Percentiles rank a stretch among this genome's conserved stretches.
These are phyloP conservation scores for Salix suchowensis DNA, from an alignment of 345 rosid species.

Conservation along the genomic window DNA sequence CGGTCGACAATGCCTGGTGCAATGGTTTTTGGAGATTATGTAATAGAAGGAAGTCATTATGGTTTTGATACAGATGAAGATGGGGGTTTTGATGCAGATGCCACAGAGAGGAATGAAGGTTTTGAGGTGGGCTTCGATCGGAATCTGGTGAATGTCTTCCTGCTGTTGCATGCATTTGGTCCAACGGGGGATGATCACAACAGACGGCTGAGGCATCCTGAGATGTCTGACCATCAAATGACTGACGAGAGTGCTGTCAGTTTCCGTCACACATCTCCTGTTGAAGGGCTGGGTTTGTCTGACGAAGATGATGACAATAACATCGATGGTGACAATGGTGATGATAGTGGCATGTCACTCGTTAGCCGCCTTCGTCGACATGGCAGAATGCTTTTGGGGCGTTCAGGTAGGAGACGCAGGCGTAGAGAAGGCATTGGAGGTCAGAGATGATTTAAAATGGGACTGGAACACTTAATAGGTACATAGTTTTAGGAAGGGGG, in stretches of 20 bases:
- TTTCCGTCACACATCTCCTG: constrained; percentile 18
- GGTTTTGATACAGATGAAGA: constrained; percentile 49
- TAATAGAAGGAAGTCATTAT: constrained; percentile 56
- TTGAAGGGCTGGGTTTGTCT: constrained; percentile 33
- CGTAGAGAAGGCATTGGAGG: constrained; percentile 45
- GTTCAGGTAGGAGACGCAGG: constrained; percentile 75
- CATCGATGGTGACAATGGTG: constrained; percentile 19
- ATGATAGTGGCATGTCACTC: constrained; percentile 40
- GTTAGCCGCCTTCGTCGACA: constrained; percentile 64
- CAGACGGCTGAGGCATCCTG: constrained; percentile 41
- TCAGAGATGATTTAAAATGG: constrained; percentile 11
- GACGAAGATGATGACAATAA: constrained; percentile 39
- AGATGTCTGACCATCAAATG: constrained; percentile 21
- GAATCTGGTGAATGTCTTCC: constrained; percentile 57
- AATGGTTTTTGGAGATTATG: constrained; percentile 79
- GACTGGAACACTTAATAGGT: background rate
- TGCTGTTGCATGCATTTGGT: constrained; percentile 74
- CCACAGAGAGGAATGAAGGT: constrained; percentile 32
- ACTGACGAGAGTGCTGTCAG: constrained; percentile 33
- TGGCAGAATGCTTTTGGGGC: constrained; percentile 54
- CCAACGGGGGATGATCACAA: constrained; percentile 46
- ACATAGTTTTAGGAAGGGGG: constrained; percentile 14
- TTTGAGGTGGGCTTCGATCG: constrained; percentile 53
- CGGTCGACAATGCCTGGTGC: constrained; percentile 88
- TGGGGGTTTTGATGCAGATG: constrained; percentile 30